phyloP scores from a whole-genome alignment of 177 flowering plant species.

The Telopea speciosissima region DNA sequence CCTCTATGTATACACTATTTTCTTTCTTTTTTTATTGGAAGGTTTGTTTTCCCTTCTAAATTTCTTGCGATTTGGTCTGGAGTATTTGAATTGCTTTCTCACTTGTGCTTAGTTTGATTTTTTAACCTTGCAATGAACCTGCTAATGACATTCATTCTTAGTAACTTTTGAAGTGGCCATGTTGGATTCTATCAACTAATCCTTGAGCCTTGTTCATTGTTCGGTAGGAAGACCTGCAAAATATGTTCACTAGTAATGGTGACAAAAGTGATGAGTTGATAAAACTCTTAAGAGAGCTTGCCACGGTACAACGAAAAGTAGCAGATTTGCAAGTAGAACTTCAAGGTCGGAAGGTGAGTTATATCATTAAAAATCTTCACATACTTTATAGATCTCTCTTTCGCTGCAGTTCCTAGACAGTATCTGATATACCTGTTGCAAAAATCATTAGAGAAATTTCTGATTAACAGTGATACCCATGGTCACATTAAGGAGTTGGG shows the following conservation, averaged over 20 bases:
- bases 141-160: too few species aligned
- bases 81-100: neutral
- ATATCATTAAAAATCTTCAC: neutral
- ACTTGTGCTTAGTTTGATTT: too few species aligned
- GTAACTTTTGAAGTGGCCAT: neutral
- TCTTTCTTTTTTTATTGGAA: too few species aligned
- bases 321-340: conserved; percentile 96
- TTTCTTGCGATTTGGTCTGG: neutral
- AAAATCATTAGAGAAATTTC: neutral
- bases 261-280: conserved; percentile 85
- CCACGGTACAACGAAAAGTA: conserved; percentile 72
- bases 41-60: neutral
- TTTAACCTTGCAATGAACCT: too few species aligned
- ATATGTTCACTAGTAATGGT: conserved; percentile 33
- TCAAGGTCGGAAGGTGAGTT: conserved; percentile 87
- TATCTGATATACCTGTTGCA: neutral
- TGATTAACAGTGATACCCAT: too few species aligned
- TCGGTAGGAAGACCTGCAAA: conserved; percentile 68
- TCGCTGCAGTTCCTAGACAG: neutral
- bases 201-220: neutral
- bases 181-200: neutral
- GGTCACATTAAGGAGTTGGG: too few species aligned
- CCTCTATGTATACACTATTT: too few species aligned
- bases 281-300: conserved; percentile 74
- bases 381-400: too few species aligned